Base-by-base conservation (phyloP, 768 basidiomycete genomes). In the Pisolithus marmoratus region DNA sequence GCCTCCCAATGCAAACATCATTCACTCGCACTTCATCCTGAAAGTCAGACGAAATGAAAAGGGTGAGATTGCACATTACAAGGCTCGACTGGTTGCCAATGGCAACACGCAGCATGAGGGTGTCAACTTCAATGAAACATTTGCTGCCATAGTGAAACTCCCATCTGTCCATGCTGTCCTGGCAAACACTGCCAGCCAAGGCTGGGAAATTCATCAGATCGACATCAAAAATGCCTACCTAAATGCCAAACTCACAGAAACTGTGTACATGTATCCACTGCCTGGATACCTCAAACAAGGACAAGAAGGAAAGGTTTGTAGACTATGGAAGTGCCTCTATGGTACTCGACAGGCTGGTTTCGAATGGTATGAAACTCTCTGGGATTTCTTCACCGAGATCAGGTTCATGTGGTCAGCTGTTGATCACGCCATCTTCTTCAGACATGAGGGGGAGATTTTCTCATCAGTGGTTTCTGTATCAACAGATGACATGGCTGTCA, bases 31-130 rank as follows among this genome's bases (percentile, higher is more conserved):
- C n/a, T 49, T 43, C 4, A 36, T 53, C 2, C 36, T 44, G 4
- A 48, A 53, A 8, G 15, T 45, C 1, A 53, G 49, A 45, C n/a
- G 41, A 1, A 41, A 53, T 6, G 24, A 49, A 26, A 31, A 53
- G 2, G 41, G 52, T 5, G 3, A 19, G 0, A 12, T 49, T 0
- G 7, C 20, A 1, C 31, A 34, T 0, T 53, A 44, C 50, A 71
- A 72, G 48, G 71, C 66, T 12, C 45, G 68, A n/a, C 56, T 74
- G 9, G 69, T 73, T 2, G 71, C 67, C 1, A 63, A 69, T 49
- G 70, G 74, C 70, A 63, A 55, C 56, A 56, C n/a, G 8, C 72
- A 74, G 53, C 46, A 58, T 1, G 53, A 64, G 14, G 70, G 70
- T 4, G 46, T 69, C 4, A 64, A 72, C 52, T 74, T 61, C 55